phyloP scores from a whole-genome alignment of 2,329 filamentous ascomycete genomes.

The Sarocladium strictum region DNA sequence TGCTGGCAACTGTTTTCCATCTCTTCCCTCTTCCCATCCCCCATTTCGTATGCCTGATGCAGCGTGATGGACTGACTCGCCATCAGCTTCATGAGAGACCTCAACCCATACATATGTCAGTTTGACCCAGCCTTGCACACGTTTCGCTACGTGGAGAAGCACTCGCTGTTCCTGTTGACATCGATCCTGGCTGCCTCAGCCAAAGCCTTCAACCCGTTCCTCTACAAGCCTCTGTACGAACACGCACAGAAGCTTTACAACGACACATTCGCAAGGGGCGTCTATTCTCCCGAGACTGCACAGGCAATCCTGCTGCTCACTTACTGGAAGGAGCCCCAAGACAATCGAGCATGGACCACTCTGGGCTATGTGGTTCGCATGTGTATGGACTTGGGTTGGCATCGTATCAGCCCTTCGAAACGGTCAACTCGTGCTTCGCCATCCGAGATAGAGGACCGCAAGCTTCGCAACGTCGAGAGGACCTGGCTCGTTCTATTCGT shows the following conservation, averaged over 20 bases:
- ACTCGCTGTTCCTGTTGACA: conserved; percentile 30
- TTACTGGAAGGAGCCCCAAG: conserved; percentile 36
- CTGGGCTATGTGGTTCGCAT: conserved; percentile 34
- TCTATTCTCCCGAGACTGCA: conserved; percentile 31
- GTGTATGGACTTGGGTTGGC: conserved; percentile 33
- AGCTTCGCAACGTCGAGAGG: conserved; percentile 28
- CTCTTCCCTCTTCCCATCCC: too few species aligned
- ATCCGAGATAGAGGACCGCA: conserved; percentile 16
- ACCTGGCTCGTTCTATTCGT: conserved; percentile 33
- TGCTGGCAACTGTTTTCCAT: too few species aligned
- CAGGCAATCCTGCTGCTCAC: conserved; percentile 33
- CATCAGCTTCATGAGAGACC: conserved; percentile 29
- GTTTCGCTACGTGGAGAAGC: conserved; percentile 26
- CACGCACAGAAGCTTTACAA: conserved; percentile 22
- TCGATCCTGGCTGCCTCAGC: conserved; percentile 26
- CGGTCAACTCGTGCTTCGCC: neutral
- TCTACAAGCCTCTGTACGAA: conserved; percentile 17
- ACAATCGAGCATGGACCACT: conserved; percentile 32
- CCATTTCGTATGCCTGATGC: too few species aligned
- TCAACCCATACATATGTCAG: conserved; percentile 35
- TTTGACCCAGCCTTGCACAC: conserved; percentile 32
- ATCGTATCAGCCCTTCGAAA: conserved; percentile 17
- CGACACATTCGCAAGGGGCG: conserved; percentile 24
- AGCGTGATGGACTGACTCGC: neutral
- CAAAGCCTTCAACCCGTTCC: conserved; percentile 28